phyloP scores from a whole-genome alignment of 2,329 filamentous ascomycete species.

The Botrytis cinerea region DNA sequence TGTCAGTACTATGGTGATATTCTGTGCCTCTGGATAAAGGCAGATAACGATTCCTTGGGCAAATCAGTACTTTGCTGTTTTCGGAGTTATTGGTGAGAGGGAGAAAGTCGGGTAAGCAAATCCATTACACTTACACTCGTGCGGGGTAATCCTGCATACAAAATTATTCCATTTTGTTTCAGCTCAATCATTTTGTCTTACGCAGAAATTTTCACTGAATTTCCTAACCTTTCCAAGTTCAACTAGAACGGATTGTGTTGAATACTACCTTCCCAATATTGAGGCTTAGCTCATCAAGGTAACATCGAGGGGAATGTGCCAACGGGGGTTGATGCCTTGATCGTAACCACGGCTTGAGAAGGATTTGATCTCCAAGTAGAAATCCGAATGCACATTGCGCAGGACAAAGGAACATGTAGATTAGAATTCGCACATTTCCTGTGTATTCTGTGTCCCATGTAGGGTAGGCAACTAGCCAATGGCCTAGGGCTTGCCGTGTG shows the following conservation, averaged over 20 bases:
- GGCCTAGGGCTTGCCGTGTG: not conserved
- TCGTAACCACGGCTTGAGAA: not conserved
- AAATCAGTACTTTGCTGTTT: not conserved
- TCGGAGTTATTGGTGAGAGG: not conserved
- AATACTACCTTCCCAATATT: constrained; percentile 7
- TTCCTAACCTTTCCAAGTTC: not conserved
- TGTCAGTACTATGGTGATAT: not conserved
- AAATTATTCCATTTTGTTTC: not conserved
- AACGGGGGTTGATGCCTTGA: not conserved
- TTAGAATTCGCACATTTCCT: not conserved
- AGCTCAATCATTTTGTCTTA: not conserved
- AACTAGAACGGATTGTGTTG: not conserved
- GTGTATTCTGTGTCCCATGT: not conserved
- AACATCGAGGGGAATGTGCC: not conserved
- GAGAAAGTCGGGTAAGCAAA: constrained; percentile 11
- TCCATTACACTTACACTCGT: not conserved
- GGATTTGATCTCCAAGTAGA: not conserved
- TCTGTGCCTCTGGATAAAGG: constrained; percentile 1
- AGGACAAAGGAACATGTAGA: not conserved
- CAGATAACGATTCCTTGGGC: not conserved
- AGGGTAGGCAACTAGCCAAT: not conserved
- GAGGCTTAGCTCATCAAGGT: constrained; percentile 11
- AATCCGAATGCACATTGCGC: not conserved
- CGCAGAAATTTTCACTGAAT: not conserved
- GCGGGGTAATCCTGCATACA: constrained; percentile 11